Base-by-base conservation (phyloP, 2,329 filamentous ascomycete genomes). In the Macrophomina phaseolina region DNA sequence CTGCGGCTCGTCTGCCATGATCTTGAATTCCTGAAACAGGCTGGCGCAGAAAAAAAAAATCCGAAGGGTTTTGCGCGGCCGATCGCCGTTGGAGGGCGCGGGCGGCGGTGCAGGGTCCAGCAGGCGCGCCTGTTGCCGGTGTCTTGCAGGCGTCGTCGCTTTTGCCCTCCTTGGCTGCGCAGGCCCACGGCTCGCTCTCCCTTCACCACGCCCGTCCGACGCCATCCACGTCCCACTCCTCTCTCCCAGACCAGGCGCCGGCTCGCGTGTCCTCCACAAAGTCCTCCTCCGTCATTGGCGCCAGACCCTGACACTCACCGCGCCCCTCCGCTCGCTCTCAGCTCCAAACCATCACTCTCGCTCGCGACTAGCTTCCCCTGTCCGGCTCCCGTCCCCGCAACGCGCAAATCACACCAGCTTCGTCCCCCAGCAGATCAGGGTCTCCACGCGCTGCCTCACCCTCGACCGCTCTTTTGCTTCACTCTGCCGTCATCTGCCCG, bases 321-420 rank as follows among this genome's bases (percentile, higher is more conserved):
- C 42, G 38, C 45, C 52, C 23, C 42, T 16, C 48, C 64, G 48
- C 45, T 61, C 53, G 46, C 64, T 53, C 53, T n/a, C 64, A 36
- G 53, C 42, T 58, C 64, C 46, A 32, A 53, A n/a, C 23, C 52
- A 36, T n/a, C 64, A 53, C 46, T 32, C 64, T 66, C 55, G 53
- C 46, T 32, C 63, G 42, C 53, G 45, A 61, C 64, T 61, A 55
- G 65, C 65, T 67, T 67, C 65, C 65, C 65, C 65, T 67, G 65
- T 67, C 65, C 18, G 42, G 55, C 49, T 23, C 42, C 49, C 63
- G 58, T 65, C 63, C 52, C 63, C 63, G 63, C 63, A 65, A 65
- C 49, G 63, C 63, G 49, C 63, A 65, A 65, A 65, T 65, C 52
- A 65, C 63, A 46, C 49, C 52, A 55, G 49, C 40, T 36, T 64